These are phyloP conservation scores for Trifolium repens DNA, from an alignment of 306 rosid species.

Conservation along the genomic window DNA sequence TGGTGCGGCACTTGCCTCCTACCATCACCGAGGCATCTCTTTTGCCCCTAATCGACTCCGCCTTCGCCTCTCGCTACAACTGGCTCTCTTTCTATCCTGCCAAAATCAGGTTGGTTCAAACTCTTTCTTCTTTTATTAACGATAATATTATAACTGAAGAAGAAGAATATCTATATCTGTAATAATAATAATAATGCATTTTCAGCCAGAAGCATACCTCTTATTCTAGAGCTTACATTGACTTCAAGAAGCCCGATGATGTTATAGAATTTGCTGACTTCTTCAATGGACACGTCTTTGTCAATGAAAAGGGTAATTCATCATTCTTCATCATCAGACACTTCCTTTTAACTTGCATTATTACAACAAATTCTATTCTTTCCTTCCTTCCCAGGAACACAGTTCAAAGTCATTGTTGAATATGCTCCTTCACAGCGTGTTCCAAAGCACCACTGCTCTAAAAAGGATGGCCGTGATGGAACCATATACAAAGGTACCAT, in stretches of 20 bases:
- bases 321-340: background rate
- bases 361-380: too few species aligned
- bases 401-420: slow-evolving; percentile 71
- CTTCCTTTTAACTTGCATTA: too few species aligned
- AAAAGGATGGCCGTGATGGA: slow-evolving; percentile 76
- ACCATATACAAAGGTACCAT: slow-evolving; percentile 63
- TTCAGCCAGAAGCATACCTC: slow-evolving; percentile 65
- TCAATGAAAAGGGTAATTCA: slow-evolving; percentile 72
- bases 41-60: slow-evolving; percentile 54
- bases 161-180: too few species aligned
- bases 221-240: slow-evolving; percentile 78
- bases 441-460: slow-evolving; percentile 63
- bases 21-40: slow-evolving; percentile 55
- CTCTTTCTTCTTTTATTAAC: background rate
- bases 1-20: slow-evolving; percentile 81
- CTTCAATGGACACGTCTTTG: slow-evolving; percentile 70
- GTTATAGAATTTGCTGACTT: slow-evolving; percentile 77
- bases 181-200: background rate
- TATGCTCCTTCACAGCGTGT: slow-evolving; percentile 83
- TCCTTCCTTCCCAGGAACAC: slow-evolving; percentile 52
- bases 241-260: slow-evolving; percentile 74
- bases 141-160: too few species aligned
- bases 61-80: slow-evolving; percentile 67
- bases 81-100: slow-evolving; percentile 68
- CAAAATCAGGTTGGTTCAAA: slow-evolving; percentile 48